phyloP scores from a whole-genome alignment of 1,139 yeast genomes.

The Groenewaldozyma auringiensis region DNA sequence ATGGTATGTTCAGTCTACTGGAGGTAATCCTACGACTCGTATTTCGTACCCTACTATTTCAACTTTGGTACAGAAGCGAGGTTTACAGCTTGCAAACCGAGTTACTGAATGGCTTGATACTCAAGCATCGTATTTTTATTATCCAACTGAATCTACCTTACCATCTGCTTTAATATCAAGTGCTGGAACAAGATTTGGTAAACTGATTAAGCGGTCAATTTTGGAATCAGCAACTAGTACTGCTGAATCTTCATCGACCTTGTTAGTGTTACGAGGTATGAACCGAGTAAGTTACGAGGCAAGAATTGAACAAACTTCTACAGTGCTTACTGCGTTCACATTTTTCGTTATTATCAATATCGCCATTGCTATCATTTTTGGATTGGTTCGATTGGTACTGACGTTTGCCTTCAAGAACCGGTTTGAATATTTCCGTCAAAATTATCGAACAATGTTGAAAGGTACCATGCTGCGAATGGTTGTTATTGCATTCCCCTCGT shows the following conservation, averaged over 20 bases:
- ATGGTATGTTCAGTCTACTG: slow-evolving; percentile 95
- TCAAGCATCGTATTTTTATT: slow-evolving; percentile 9
- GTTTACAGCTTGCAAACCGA: slow-evolving; percentile 13
- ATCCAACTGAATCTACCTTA: not conserved
- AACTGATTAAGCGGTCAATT: not conserved
- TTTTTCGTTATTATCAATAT: slow-evolving; percentile 65
- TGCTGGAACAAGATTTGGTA: not conserved
- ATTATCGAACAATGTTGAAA: slow-evolving; percentile 72
- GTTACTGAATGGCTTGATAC: slow-evolving; percentile 19
- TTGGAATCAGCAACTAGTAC: slow-evolving; percentile 8
- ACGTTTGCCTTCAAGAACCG: slow-evolving; percentile 14
- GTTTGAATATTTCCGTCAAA: slow-evolving; percentile 57
- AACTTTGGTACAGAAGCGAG: slow-evolving; percentile 65
- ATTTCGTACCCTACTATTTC: slow-evolving; percentile 43
- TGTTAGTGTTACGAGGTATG: slow-evolving; percentile 70
- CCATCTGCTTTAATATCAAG: slow-evolving; percentile 1
- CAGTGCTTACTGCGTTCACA: slow-evolving; percentile 79
- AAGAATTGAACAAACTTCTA: slow-evolving; percentile 71
- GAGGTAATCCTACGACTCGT: slow-evolving; percentile 76
- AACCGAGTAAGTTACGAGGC: slow-evolving; percentile 87
- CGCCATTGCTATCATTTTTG: slow-evolving; percentile 22
- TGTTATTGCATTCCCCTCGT: slow-evolving; percentile 50
- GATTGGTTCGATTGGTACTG: slow-evolving; percentile 15
- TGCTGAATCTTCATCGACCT: slow-evolving; percentile 21
- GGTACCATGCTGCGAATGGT: slow-evolving; percentile 81